phyloP scores from a whole-genome alignment of 352 stramenopile genomes.

The Pythium volutum region DNA sequence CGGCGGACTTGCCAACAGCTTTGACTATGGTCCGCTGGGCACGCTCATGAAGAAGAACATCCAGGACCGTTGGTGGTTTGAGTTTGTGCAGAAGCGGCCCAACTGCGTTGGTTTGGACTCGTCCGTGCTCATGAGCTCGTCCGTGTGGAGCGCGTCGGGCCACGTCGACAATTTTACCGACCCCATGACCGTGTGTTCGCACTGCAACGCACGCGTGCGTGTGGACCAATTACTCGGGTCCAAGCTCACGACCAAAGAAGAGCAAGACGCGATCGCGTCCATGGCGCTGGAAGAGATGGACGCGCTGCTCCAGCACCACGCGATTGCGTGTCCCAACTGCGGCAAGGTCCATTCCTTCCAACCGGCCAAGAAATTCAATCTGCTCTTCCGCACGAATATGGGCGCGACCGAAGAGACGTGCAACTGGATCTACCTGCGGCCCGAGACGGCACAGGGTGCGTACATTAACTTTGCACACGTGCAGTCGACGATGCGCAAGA shows the following conservation, averaged over 20 bases:
- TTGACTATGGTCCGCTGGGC: constrained; percentile 95
- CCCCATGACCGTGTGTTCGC: constrained; percentile 96
- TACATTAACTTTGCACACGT: constrained; percentile 99
- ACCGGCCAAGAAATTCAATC: constrained; percentile 94
- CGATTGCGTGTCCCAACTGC: constrained; percentile 61
- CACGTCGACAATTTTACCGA: constrained; percentile 98
- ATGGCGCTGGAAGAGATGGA: constrained; percentile 65
- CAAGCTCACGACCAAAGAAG: constrained; percentile 39
- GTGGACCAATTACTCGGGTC: constrained; percentile 72
- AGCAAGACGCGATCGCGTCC: constrained; percentile 45
- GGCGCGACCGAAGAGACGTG: constrained; percentile 88
- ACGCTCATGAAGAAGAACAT: constrained; percentile 98
- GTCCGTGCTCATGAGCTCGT: constrained; percentile 94
- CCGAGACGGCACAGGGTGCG: constrained; percentile 97
- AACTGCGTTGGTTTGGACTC: constrained; percentile 96
- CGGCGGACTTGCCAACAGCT: constrained; percentile 96
- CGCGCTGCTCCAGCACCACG: constrained; percentile 37
- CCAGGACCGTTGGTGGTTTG: constrained; percentile 95
- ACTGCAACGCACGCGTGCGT: constrained; percentile 88
- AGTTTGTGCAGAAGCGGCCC: constrained; percentile 93
- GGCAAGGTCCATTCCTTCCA: constrained; percentile 49
- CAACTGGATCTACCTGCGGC: constrained; percentile 93
- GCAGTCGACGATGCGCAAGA: constrained; percentile 87
- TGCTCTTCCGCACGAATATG: constrained; percentile 97
- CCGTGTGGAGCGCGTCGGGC: constrained; percentile 94